Conservation (phyloP, 2,329 filamentous ascomycete species). For the Monosporascus sp. region DNA sequence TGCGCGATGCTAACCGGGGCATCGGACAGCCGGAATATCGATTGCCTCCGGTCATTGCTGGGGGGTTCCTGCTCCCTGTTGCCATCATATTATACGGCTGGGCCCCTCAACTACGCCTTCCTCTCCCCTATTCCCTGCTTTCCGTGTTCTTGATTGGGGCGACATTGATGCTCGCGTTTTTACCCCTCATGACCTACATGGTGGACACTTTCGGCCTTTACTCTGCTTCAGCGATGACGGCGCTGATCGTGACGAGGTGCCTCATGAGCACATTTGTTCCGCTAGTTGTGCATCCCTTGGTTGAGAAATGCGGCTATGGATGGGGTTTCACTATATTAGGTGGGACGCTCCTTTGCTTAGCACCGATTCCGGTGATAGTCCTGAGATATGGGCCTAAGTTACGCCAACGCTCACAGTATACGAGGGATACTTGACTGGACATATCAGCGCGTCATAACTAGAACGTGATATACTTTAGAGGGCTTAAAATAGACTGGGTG, state of each 20-base stretch:
- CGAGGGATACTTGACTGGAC: conserved; percentile 24
- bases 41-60: conserved; percentile 45
- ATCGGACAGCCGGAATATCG: conserved; percentile 47
- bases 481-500: too few relatives aligned
- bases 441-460: too few relatives aligned
- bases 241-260: conserved; percentile 49
- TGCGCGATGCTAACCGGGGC: conserved; percentile 34
- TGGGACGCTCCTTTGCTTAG: conserved; percentile 33
- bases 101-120: conserved; percentile 37
- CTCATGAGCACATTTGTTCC: conserved; percentile 53
- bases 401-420: conserved; percentile 46
- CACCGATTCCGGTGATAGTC: conserved; percentile 45
- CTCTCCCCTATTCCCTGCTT: conserved; percentile 37
- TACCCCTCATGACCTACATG: conserved; percentile 50
- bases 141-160: conserved; percentile 40
- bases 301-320: conserved; percentile 44
- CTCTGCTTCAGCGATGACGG: conserved; percentile 52
- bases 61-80: conserved; percentile 40
- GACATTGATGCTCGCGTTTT: conserved; percentile 37
- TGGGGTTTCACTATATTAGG: conserved; percentile 44
- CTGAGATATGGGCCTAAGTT: conserved; percentile 45
- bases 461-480: too few relatives aligned
- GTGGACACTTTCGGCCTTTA: conserved; percentile 53
- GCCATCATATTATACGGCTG: conserved; percentile 45
- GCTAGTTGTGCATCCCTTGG: conserved; percentile 41